phyloP scores from a whole-genome alignment of 352 stramenopile genomes.

The Phytopythium kandeliae region DNA sequence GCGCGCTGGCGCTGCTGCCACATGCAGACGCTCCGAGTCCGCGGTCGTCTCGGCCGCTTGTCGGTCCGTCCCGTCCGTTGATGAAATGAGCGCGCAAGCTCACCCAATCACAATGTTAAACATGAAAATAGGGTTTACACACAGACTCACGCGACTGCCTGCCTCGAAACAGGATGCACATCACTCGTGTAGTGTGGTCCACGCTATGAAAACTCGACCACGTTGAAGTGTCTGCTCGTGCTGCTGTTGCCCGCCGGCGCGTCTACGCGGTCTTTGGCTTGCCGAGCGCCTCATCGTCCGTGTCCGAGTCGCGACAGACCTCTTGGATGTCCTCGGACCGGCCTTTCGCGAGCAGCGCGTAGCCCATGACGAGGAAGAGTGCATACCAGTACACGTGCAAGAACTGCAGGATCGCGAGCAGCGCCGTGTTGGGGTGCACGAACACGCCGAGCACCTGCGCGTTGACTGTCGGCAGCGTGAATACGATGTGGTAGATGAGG shows the following conservation, averaged over 20 bases:
- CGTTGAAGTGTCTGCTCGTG: neutral
- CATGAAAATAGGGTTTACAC: neutral
- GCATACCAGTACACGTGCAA: constrained; percentile 38
- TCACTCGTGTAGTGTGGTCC: neutral
- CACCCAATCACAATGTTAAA: too few species aligned
- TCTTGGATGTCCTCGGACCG: constrained; percentile 35
- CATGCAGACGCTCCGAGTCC: neutral
- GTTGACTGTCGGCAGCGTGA: constrained; percentile 20
- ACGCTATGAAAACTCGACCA: neutral
- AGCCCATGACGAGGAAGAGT: constrained; percentile 41
- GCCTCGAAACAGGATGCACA: too few species aligned
- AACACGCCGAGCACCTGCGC: constrained; percentile 21
- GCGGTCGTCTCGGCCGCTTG: neutral
- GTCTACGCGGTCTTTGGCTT: constrained; percentile 7
- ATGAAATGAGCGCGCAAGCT: too few species aligned
- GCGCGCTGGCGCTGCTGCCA: neutral
- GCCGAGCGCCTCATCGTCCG: constrained; percentile 9
- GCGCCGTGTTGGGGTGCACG: constrained; percentile 18
- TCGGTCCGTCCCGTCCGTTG: too few species aligned
- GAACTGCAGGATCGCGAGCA: constrained; percentile 32
- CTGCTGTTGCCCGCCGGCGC: too few species aligned
- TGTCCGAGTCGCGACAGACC: constrained; percentile 18
- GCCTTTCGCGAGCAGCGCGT: constrained; percentile 27
- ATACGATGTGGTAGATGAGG: constrained; percentile 29
- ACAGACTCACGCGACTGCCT: too few species aligned